Evolutionary conservation across 225 moss, liverwort and hornwort species (phyloP).

Genomic region (Sphagnum contortum): DNA sequence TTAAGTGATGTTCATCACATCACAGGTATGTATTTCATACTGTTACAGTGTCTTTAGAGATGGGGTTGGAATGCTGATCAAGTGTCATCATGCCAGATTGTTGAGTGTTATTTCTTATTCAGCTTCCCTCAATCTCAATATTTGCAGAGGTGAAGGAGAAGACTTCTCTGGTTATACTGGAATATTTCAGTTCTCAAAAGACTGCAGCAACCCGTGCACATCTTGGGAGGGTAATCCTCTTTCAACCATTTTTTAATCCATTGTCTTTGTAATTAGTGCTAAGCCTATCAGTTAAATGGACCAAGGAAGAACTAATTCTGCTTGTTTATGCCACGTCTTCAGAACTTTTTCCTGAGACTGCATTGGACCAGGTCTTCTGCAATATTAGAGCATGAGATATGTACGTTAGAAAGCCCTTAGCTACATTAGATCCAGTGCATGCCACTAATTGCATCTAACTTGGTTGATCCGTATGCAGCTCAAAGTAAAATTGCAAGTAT

Average conservation of each 20-base stretch:
- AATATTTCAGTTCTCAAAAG: constrained; percentile 25
- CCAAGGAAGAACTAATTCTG: neutral
- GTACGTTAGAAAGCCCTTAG: too few relatives aligned
- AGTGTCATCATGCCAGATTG: neutral
- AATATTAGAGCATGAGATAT: neutral
- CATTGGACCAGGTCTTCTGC: neutral
- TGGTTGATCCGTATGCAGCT: constrained; percentile 25
- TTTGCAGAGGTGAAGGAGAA: constrained; percentile 45
- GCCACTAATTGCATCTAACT: too few relatives aligned
- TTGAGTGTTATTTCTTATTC: neutral
- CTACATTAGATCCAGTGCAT: too few relatives aligned
- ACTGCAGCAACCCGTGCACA: constrained; percentile 38
- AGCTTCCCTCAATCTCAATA: too few relatives aligned
- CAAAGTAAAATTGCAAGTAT: constrained; percentile 50
- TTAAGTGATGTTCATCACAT: constrained; percentile 33
- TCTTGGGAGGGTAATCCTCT: constrained; percentile 38
- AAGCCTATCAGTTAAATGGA: neutral
- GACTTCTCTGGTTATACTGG: constrained; percentile 40
- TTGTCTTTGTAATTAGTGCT: neutral
- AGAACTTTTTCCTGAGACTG: neutral
- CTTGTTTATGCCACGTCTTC: neutral
- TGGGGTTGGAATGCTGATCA: neutral
- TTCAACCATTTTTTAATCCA: neutral
- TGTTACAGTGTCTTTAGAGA: neutral
- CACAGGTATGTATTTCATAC: constrained; percentile 25